phyloP scores from a whole-genome alignment of 2,329 filamentous ascomycete genomes.

The Orbilia blumenaviensis region DNA sequence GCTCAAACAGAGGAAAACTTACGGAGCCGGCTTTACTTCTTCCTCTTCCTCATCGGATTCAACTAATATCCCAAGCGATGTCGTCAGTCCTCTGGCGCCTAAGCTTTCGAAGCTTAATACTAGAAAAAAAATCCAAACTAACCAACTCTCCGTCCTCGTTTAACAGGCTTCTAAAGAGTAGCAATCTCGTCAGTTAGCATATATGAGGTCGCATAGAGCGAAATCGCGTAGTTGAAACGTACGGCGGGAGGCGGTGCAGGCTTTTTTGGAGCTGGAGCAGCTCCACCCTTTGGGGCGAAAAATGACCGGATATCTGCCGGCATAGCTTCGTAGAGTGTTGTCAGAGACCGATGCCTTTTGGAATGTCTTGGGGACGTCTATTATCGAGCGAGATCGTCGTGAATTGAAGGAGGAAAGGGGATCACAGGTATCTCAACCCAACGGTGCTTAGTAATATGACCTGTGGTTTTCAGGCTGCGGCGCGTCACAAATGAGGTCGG shows the following conservation, averaged over 20 bases:
- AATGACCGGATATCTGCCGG: slow-evolving; percentile 87
- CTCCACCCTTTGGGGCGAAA: slow-evolving; percentile 78
- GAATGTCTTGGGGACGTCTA: too few species aligned
- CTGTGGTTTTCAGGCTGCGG: neutral
- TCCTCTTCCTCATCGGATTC: slow-evolving; percentile 62
- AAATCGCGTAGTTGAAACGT: neutral
- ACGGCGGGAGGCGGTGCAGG: slow-evolving; percentile 54
- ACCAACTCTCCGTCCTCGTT: slow-evolving; percentile 42
- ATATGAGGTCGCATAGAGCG: neutral
- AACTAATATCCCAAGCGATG: slow-evolving; percentile 54
- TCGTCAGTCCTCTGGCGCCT: neutral
- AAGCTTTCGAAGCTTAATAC: neutral
- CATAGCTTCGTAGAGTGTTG: slow-evolving; percentile 68
- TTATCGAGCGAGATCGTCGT: neutral
- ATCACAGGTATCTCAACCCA: neutral
- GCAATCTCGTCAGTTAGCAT: neutral
- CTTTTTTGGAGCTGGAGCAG: slow-evolving; percentile 43
- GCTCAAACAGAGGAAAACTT: neutral
- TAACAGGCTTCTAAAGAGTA: slow-evolving; percentile 13
- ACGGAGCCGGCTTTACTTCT: slow-evolving; percentile 54
- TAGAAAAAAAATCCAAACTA: slow-evolving; percentile 7
- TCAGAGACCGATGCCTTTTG: neutral
- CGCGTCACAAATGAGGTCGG: slow-evolving; percentile 8
- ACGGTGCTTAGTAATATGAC: slow-evolving; percentile 10
- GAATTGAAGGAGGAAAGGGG: neutral